phyloP scores from a whole-genome alignment of 2,329 filamentous ascomycete genomes.

The Rhynchosporium graminicola region DNA sequence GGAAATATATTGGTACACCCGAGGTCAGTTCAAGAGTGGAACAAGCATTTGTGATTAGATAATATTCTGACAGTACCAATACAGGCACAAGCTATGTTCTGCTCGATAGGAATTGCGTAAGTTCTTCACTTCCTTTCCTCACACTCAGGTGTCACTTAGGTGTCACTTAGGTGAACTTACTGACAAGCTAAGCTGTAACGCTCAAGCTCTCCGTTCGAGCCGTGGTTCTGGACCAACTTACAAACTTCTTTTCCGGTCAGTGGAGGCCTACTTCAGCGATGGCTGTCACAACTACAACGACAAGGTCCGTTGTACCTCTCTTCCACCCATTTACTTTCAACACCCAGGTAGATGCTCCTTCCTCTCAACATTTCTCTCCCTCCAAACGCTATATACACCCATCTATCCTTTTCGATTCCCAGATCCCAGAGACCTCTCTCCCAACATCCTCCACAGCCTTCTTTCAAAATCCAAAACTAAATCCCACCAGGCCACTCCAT shows the following conservation, averaged over 20 bases:
- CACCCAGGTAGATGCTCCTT: slow-evolving; percentile 59
- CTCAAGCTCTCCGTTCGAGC: slow-evolving; percentile 58
- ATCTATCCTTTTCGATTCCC: too few species aligned
- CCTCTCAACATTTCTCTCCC: background rate
- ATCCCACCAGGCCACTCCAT: slow-evolving; percentile 71
- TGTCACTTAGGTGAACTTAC: background rate
- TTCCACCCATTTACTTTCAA: slow-evolving; percentile 89
- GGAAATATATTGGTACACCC: slow-evolving; percentile 93
- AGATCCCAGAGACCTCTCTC: background rate
- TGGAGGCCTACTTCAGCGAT: slow-evolving; percentile 75
- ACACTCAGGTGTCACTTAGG: too few species aligned
- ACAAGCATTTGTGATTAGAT: background rate
- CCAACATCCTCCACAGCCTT: background rate
- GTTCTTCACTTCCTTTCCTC: slow-evolving; percentile 30
- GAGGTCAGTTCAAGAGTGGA: slow-evolving; percentile 60
- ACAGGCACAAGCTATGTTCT: slow-evolving; percentile 77
- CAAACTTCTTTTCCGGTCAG: slow-evolving; percentile 59
- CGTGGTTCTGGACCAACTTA: slow-evolving; percentile 37
- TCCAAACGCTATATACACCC: too few species aligned
- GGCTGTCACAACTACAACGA: slow-evolving; percentile 51
- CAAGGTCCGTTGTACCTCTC: slow-evolving; percentile 68
- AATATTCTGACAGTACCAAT: slow-evolving; percentile 13
- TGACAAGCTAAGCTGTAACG: slow-evolving; percentile 54
- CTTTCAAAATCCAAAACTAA: background rate
- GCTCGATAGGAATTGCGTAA: slow-evolving; percentile 66